phyloP scores from a whole-genome alignment of 225 moss, liverwort and hornwort genomes.

The Takakia lepidozioides region DNA sequence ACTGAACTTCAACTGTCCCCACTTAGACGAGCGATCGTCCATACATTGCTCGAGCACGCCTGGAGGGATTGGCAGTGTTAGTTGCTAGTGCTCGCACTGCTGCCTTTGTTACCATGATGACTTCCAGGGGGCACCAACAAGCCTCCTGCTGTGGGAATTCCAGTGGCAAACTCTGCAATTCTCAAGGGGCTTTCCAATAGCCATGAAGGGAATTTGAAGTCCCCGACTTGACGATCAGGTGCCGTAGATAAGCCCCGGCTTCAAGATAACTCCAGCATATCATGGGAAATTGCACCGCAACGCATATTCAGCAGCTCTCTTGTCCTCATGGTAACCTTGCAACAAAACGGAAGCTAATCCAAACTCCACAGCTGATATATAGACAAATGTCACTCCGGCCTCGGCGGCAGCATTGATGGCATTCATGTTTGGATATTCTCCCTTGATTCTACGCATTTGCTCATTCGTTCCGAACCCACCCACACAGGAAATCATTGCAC shows the following conservation, averaged over 20 bases:
- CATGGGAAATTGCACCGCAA: slow-evolving; percentile 38
- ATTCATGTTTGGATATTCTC: slow-evolving; percentile 41
- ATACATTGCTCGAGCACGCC: slow-evolving; percentile 54
- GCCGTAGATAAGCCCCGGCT: slow-evolving; percentile 47
- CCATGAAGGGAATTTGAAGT: slow-evolving; percentile 28
- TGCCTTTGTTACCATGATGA: slow-evolving; percentile 41
- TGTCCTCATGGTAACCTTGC: slow-evolving; percentile 46
- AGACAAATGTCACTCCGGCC: slow-evolving; percentile 49
- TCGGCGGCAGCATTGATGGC: slow-evolving; percentile 39
- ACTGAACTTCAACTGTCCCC: no score
- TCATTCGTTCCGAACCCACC: slow-evolving; percentile 53
- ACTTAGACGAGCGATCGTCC: no score
- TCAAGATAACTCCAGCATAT: slow-evolving; percentile 46
- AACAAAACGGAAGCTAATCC: slow-evolving; percentile 33
- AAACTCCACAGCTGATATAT: slow-evolving; percentile 34
- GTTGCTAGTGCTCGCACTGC: slow-evolving; percentile 39
- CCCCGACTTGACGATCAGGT: slow-evolving; percentile 29
- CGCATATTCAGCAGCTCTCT: slow-evolving; percentile 39
- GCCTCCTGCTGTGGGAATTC: slow-evolving; percentile 32
- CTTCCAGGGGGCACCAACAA: slow-evolving; percentile 54
- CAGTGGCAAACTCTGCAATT: slow-evolving; percentile 31
- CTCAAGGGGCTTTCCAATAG: slow-evolving; percentile 39
- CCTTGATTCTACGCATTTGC: slow-evolving; percentile 50
- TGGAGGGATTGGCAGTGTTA: slow-evolving; percentile 30
- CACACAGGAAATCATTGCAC: slow-evolving; percentile 58